Evolutionary conservation across 2,329 filamentous ascomycete species (phyloP).

Genomic region (Fusarium odoratissimum): DNA sequence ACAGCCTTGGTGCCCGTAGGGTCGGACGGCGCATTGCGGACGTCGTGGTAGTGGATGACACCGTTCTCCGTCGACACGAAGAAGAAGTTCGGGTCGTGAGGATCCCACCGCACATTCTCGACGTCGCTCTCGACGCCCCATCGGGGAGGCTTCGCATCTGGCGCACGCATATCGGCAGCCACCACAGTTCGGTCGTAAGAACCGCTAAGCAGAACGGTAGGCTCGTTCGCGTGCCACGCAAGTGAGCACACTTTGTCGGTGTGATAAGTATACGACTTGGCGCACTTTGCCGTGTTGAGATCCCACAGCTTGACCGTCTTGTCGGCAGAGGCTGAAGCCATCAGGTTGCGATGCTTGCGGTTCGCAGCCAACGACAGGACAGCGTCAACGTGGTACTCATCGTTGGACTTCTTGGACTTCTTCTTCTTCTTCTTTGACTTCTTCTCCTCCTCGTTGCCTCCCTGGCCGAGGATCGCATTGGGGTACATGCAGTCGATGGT

Average conservation of each 20-base stretch:
- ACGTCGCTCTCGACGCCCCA: slow-evolving; percentile 98
- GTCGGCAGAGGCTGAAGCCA: slow-evolving; percentile 95
- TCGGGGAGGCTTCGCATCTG: slow-evolving; percentile 81
- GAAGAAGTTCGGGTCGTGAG: slow-evolving; percentile 92
- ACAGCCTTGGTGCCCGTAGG: slow-evolving; percentile 83
- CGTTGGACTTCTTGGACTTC: slow-evolving; percentile 88
- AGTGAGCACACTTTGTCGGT: slow-evolving; percentile 98
- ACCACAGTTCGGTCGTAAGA: slow-evolving; percentile 96
- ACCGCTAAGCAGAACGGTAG: slow-evolving; percentile 89
- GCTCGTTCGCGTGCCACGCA: slow-evolving; percentile 89
- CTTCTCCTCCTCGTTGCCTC: slow-evolving; percentile 64
- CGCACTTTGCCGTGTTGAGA: slow-evolving; percentile 88
- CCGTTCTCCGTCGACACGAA: slow-evolving; percentile 95
- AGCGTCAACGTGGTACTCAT: slow-evolving; percentile 93
- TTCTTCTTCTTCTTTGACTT: slow-evolving; percentile 91
- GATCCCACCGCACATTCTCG: slow-evolving; percentile 92
- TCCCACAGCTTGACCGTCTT: slow-evolving; percentile 99
- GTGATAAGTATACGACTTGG: slow-evolving; percentile 95
- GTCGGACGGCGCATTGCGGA: slow-evolving; percentile 78
- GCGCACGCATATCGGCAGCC: slow-evolving; percentile 95
- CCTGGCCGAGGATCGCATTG: slow-evolving; percentile 91
- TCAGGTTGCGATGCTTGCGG: slow-evolving; percentile 90
- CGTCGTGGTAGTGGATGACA: slow-evolving; percentile 91
- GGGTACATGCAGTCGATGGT: slow-evolving; percentile 98
- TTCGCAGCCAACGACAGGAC: slow-evolving; percentile 93